Conservation (phyloP, 2,329 filamentous ascomycete genomes). For the Ophiostoma quercus region DNA sequence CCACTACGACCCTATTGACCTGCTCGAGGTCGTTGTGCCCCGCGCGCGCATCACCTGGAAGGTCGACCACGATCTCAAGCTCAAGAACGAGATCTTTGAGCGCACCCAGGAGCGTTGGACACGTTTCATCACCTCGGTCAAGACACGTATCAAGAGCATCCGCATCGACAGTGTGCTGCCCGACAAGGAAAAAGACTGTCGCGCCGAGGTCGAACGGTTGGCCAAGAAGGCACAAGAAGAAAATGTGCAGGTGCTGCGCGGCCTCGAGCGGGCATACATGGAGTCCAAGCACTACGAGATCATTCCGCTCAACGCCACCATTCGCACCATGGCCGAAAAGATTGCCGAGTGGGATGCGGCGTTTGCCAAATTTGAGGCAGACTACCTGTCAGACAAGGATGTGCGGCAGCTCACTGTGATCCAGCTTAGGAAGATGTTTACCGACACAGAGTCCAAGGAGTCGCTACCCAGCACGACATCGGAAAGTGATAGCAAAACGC, state of each 20-base stretch:
- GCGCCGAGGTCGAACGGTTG: slow-evolving; percentile 71
- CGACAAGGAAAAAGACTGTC: slow-evolving; percentile 79
- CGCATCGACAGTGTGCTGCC: slow-evolving; percentile 85
- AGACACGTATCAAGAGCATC: slow-evolving; percentile 76
- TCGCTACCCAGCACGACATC: slow-evolving; percentile 41
- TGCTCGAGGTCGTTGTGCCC: slow-evolving; percentile 92
- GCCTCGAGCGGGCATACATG: slow-evolving; percentile 86
- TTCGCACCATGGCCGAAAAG: slow-evolving; percentile 86
- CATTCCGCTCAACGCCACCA: slow-evolving; percentile 82
- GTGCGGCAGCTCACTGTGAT: slow-evolving; percentile 86
- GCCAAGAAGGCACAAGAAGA: slow-evolving; percentile 79
- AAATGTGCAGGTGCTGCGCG: slow-evolving; percentile 64
- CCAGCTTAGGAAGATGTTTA: slow-evolving; percentile 90
- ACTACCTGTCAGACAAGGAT: slow-evolving; percentile 95
- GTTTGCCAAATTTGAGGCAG: slow-evolving; percentile 84
- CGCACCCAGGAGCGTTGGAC: slow-evolving; percentile 77
- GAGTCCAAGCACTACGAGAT: slow-evolving; percentile 95
- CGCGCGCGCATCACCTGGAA: slow-evolving; percentile 92
- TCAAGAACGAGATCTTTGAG: slow-evolving; percentile 87
- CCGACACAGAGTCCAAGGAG: slow-evolving; percentile 79
- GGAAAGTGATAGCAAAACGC: slow-evolving; percentile 44
- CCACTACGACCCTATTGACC: slow-evolving; percentile 86
- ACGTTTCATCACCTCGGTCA: slow-evolving; percentile 83
- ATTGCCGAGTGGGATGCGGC: slow-evolving; percentile 88
- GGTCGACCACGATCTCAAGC: slow-evolving; percentile 82